A percentile compares a stretch with the other conserved stretches of the same genome.
These are phyloP conservation scores for Epithele typhae DNA, from an alignment of 768 basidiomycete species.

Conservation along the genomic window DNA sequence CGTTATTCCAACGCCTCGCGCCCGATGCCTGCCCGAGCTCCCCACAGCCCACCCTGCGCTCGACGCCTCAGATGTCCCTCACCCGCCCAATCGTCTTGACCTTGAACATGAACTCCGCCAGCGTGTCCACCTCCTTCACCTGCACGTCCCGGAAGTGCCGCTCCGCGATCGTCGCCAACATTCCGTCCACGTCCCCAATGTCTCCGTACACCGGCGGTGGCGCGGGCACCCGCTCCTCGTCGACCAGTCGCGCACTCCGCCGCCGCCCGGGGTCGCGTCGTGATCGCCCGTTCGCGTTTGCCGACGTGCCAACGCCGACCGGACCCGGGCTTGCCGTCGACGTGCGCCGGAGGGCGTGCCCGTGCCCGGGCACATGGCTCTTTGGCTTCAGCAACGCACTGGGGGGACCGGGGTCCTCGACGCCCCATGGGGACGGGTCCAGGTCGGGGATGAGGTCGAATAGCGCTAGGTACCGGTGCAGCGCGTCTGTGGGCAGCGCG, in stretches of 20 bases:
- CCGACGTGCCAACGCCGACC: slow-evolving; percentile 28
- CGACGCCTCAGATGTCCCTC: background rate
- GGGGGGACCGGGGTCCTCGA: slow-evolving; percentile 69
- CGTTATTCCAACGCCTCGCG: too few relatives aligned
- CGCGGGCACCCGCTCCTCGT: slow-evolving; percentile 45
- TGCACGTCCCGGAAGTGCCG: slow-evolving; percentile 66
- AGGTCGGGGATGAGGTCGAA: slow-evolving; percentile 70
- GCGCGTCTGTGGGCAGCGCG: slow-evolving; percentile 56
- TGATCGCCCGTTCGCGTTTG: slow-evolving; percentile 69
- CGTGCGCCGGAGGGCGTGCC: slow-evolving; percentile 42
- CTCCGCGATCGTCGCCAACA: slow-evolving; percentile 67
- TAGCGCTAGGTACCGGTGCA: slow-evolving; percentile 70
- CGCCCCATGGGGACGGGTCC: slow-evolving; percentile 63
- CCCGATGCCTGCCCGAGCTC: too few relatives aligned
- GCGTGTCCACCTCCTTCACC: slow-evolving; percentile 75
- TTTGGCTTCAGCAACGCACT: slow-evolving; percentile 49
- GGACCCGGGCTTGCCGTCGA: slow-evolving; percentile 23
- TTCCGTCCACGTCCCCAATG: slow-evolving; percentile 57
- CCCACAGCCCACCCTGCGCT: background rate
- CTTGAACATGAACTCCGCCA: slow-evolving; percentile 75
- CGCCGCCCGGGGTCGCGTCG: slow-evolving; percentile 66
- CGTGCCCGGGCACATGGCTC: slow-evolving; percentile 34
- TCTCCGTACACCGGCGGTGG: slow-evolving; percentile 66
- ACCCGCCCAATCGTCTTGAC: slow-evolving; percentile 46
- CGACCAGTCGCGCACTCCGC: slow-evolving; percentile 67